Conservation (phyloP, 2,329 filamentous ascomycete species). For the Pseudogymnoascus sp. region DNA sequence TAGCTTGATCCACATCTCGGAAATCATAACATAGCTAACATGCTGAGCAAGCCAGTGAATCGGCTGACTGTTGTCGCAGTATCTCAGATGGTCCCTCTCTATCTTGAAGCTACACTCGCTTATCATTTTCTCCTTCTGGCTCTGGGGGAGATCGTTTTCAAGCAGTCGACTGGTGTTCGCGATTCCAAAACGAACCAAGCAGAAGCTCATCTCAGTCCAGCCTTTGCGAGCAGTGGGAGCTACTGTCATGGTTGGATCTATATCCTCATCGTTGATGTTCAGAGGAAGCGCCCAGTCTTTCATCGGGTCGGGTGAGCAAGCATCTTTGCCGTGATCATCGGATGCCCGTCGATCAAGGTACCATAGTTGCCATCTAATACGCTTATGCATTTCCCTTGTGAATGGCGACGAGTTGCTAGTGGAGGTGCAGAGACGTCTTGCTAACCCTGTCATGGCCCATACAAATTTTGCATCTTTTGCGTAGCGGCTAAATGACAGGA, state of each 20-base stretch:
- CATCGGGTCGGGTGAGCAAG: conserved; percentile 38
- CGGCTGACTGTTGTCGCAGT: not conserved
- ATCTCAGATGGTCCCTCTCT: not conserved
- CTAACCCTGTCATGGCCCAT: conserved; percentile 58
- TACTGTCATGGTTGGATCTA: conserved; percentile 40
- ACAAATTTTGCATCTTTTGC: conserved; percentile 47
- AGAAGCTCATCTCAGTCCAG: conserved; percentile 45
- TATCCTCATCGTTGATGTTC: conserved; percentile 51
- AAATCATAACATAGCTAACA: conserved; percentile 1
- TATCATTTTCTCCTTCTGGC: not conserved
- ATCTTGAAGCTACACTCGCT: not conserved
- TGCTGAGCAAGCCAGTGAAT: conserved; percentile 1
- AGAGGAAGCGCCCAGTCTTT: conserved; percentile 49
- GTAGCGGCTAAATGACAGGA: conserved; percentile 45
- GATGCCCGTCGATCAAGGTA: conserved; percentile 53
- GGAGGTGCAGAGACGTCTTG: conserved; percentile 39
- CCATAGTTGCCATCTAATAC: conserved; percentile 52
- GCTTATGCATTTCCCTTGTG: conserved; percentile 50
- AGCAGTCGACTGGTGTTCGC: conserved; percentile 22
- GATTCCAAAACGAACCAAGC: conserved; percentile 33
- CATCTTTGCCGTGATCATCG: conserved; percentile 50
- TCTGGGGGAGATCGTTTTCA: conserved; percentile 8
- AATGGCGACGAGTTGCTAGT: conserved; percentile 37
- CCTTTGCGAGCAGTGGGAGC: conserved; percentile 42
- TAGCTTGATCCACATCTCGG: not conserved